Percentiles rank a stretch among this genome's conserved stretches.
Conservation (phyloP, 495 filamentous ascomycete species). For the Daldinia loculata region DNA sequence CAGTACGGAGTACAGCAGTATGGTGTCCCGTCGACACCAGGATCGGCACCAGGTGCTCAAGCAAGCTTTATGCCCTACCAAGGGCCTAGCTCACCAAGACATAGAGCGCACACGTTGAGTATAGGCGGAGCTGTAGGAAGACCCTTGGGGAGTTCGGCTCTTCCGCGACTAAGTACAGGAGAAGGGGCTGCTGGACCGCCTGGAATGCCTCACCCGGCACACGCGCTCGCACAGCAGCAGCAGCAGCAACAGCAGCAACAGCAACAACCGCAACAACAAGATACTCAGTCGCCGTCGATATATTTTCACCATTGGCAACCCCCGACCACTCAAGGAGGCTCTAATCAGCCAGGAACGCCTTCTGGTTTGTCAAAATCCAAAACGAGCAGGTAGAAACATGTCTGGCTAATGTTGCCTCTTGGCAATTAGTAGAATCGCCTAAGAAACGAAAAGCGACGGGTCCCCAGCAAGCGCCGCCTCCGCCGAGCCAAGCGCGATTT, state of each 20-base stretch:
- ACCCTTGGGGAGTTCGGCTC: slow-evolving; percentile 43
- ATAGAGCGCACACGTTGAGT: slow-evolving; percentile 48
- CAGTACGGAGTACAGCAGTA: slow-evolving; percentile 52
- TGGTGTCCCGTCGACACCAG: slow-evolving; percentile 56
- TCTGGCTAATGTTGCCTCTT: slow-evolving; percentile 59
- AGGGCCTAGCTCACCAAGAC: slow-evolving; percentile 53
- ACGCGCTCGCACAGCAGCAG: slow-evolving; percentile 45
- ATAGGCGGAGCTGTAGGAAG: slow-evolving; percentile 49
- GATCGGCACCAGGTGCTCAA: slow-evolving; percentile 52
- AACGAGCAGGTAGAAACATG: slow-evolving; percentile 57
- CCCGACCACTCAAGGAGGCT: slow-evolving; percentile 67
- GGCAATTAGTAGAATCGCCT: slow-evolving; percentile 67
- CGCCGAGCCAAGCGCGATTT: slow-evolving; percentile 63
- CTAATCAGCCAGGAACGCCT: slow-evolving; percentile 69
- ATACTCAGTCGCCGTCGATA: slow-evolving; percentile 72
- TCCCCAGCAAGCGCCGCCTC: slow-evolving; percentile 65
- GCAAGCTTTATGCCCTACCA: slow-evolving; percentile 47
- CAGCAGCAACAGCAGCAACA: slow-evolving; percentile 33
- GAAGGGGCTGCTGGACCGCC: slow-evolving; percentile 34
- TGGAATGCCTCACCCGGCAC: slow-evolving; percentile 44
- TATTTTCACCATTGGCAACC: slow-evolving; percentile 96
- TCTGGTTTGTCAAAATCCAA: slow-evolving; percentile 71
- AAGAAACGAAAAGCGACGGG: slow-evolving; percentile 78
- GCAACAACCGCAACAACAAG: slow-evolving; percentile 60
- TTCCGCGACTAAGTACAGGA: slow-evolving; percentile 45